Evolutionary conservation across 2,329 filamentous ascomycete genomes (phyloP).

Genomic region (Penicillium sp.): DNA sequence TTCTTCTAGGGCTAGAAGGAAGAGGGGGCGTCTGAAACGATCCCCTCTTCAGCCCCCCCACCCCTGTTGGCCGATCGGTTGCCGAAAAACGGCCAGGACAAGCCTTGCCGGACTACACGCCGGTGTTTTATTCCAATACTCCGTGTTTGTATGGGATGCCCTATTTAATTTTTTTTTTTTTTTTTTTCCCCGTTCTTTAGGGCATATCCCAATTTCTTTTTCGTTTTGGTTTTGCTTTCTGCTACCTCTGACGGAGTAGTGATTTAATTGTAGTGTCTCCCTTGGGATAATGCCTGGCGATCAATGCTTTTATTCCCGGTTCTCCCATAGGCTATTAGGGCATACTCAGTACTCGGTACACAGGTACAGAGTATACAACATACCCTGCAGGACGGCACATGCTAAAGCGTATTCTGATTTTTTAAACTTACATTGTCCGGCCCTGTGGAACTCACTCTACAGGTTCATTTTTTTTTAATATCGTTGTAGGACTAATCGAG

Average conservation of each 20-base stretch:
- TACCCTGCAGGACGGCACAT: background rate
- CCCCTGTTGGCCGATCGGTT: constrained; percentile 5
- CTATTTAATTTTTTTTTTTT: background rate
- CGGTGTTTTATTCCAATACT: constrained; percentile 1
- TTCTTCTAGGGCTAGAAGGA: constrained; percentile 7
- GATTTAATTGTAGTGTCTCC: background rate
- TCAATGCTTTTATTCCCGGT: background rate
- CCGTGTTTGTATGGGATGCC: background rate
- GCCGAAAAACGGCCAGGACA: constrained; percentile 4
- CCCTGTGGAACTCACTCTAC: background rate
- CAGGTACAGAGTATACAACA: background rate
- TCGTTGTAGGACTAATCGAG: background rate
- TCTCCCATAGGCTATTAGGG: constrained; percentile 1
- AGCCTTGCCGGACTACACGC: constrained; percentile 16
- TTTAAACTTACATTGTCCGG: background rate
- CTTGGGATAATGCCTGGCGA: background rate
- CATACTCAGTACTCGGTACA: background rate
- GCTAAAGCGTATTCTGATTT: background rate
- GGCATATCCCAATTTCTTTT: background rate
- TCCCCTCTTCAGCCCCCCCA: background rate
- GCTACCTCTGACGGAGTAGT: background rate
- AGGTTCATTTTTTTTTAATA: background rate
- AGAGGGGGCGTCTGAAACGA: constrained; percentile 3
- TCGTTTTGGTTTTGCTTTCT: background rate
- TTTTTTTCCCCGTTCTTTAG: background rate